phyloP scores from a whole-genome alignment of 352 stramenopile species.

The Thraustochytrium striatum region DNA sequence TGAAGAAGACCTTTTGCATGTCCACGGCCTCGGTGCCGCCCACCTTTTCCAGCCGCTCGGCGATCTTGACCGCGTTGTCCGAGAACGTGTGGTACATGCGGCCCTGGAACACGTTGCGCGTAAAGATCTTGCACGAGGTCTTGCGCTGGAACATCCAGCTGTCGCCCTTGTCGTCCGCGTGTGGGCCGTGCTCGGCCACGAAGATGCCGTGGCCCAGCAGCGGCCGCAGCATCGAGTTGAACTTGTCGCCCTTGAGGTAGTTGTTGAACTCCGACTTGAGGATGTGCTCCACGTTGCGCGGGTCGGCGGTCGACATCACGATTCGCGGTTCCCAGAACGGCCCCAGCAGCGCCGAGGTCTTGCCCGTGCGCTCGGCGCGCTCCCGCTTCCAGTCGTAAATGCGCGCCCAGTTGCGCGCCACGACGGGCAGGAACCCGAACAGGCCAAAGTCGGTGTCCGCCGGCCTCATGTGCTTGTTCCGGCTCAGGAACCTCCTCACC shows the following conservation, averaged over 20 bases:
- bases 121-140: conserved; percentile 77
- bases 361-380: neutral
- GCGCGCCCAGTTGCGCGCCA: neutral
- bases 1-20: conserved; percentile 55
- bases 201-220: conserved; percentile 70
- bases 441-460: neutral
- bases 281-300: conserved; percentile 55
- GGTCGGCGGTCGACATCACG: neutral
- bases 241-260: conserved; percentile 65
- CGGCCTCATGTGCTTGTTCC: conserved; percentile 4
- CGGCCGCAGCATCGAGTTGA: conserved; percentile 58
- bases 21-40: conserved; percentile 37
- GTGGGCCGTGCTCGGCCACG: conserved; percentile 55
- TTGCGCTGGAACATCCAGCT: conserved; percentile 70
- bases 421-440: neutral
- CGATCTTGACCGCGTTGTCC: conserved; percentile 21
- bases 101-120: conserved; percentile 60
- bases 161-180: conserved; percentile 51
- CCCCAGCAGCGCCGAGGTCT: neutral
- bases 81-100: conserved; percentile 41
- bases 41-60: conserved; percentile 39
- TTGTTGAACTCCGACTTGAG: conserved; percentile 62
- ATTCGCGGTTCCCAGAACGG: neutral
- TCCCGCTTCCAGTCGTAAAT: neutral
- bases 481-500: neutral